Percentiles rank a stretch among this genome's conserved stretches.
These are phyloP conservation scores for Capsella rubella DNA, from an alignment of 441 rosid genomes.

Conservation along the genomic window DNA sequence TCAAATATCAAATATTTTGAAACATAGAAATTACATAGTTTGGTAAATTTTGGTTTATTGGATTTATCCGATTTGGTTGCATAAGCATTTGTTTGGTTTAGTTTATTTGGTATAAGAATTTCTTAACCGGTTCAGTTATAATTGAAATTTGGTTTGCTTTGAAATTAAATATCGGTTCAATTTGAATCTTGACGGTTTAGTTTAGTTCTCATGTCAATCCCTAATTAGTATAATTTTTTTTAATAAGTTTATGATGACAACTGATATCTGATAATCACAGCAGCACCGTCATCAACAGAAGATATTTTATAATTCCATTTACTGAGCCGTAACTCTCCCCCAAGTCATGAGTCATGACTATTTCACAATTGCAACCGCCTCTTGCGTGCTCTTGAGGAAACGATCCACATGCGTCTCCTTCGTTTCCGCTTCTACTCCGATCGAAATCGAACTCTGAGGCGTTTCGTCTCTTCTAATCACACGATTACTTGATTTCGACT, in stretches of 20 bases:
- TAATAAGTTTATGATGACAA: background rate
- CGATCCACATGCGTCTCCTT: conserved; percentile 29
- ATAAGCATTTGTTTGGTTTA: background rate
- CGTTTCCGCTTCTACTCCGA: conserved; percentile 32
- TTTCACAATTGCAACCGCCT: conserved; percentile 38
- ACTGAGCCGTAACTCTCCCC: conserved; percentile 34
- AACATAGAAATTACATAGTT: background rate
- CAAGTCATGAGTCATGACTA: conserved; percentile 39
- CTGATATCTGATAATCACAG: background rate
- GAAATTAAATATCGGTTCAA: background rate
- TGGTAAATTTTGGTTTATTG: background rate
- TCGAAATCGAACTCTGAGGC: conserved; percentile 14
- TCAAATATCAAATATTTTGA: too few relatives aligned
- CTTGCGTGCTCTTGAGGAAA: conserved; percentile 53
- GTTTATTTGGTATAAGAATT: background rate
- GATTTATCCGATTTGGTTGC: background rate
- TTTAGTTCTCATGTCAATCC: background rate
- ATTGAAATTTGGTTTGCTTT: background rate
- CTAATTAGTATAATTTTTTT: background rate
- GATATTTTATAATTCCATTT: conserved; percentile 11
- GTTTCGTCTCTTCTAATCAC: conserved; percentile 3
- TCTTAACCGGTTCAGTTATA: background rate
- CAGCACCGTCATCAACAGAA: background rate
- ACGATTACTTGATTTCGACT: conserved; percentile 17
- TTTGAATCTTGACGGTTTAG: background rate